Conservation (phyloP, 1,139 yeast species). For the Geotrichum siamense region DNA sequence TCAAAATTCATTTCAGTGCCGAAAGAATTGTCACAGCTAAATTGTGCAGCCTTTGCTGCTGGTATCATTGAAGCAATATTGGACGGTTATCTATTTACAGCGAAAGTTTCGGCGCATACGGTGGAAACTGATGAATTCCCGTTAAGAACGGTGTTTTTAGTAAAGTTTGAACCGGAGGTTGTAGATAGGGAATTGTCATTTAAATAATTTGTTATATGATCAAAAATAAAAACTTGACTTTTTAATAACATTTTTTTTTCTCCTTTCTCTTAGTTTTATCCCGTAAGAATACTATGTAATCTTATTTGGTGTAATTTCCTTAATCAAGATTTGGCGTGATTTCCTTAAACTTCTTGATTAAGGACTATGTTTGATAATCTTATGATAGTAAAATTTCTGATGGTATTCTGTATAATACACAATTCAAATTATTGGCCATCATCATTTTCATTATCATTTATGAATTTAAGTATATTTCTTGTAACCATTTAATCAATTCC, state of each 20-base stretch:
- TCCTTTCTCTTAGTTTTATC: conserved; percentile 3
- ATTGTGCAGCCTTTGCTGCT: conserved; percentile 81
- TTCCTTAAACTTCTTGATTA: too few relatives aligned
- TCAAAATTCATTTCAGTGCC: conserved; percentile 76
- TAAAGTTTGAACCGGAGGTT: conserved; percentile 45
- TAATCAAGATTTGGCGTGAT: too few relatives aligned
- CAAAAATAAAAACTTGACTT: background rate
- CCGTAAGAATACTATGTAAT: too few relatives aligned
- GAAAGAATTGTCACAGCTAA: conserved; percentile 67
- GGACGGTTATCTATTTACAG: conserved; percentile 72
- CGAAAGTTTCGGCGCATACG: conserved; percentile 82
- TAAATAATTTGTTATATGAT: background rate
- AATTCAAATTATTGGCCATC: too few relatives aligned
- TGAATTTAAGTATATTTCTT: too few relatives aligned
- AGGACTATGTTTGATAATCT: too few relatives aligned
- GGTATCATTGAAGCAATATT: conserved; percentile 89
- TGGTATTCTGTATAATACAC: too few relatives aligned
- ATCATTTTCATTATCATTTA: too few relatives aligned
- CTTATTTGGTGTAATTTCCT: too few relatives aligned
- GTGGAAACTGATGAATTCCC: conserved; percentile 62
- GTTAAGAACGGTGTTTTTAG: conserved; percentile 71
- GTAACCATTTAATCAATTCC: too few relatives aligned
- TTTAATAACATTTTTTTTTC: conserved; percentile 4
- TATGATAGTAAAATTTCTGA: too few relatives aligned
- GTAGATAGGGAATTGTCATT: conserved; percentile 9